Conservation (phyloP, 1,284 basidiomycete genomes). For the Heterobasidion annosum region DNA sequence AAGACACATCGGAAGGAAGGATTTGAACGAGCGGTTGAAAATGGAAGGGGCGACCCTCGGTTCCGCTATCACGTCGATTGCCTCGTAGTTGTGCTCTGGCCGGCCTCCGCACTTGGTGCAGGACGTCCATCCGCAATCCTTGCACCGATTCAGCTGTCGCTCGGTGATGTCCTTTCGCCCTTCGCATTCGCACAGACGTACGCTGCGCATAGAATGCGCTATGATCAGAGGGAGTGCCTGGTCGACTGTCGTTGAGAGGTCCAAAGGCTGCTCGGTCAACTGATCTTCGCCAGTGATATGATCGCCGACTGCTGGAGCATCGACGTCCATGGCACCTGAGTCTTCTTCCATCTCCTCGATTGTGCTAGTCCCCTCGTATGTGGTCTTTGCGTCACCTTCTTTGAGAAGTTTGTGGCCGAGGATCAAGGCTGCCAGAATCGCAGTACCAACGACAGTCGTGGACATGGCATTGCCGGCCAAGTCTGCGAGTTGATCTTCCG, state of each 20-base stretch:
- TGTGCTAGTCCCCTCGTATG: constrained; percentile 49
- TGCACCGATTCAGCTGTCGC: constrained; percentile 63
- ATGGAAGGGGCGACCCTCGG: constrained; percentile 58
- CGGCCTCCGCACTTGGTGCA: constrained; percentile 86
- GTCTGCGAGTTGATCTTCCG: constrained; percentile 89
- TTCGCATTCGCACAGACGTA: constrained; percentile 83
- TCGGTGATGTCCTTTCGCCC: constrained; percentile 75
- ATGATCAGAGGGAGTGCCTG: constrained; percentile 52
- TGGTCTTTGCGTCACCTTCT: constrained; percentile 49
- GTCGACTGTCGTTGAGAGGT: constrained; percentile 51
- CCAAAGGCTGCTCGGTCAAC: constrained; percentile 52
- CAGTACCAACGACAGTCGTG: constrained; percentile 89
- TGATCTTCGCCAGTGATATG: constrained; percentile 66
- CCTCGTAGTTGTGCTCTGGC: constrained; percentile 73
- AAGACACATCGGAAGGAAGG: constrained; percentile 82
- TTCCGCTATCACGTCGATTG: constrained; percentile 38
- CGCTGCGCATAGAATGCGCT: constrained; percentile 56
- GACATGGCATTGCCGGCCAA: constrained; percentile 97
- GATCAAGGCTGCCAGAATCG: constrained; percentile 78
- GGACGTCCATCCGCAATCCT: constrained; percentile 71
- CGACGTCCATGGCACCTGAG: constrained; percentile 22
- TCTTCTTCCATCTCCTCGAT: constrained; percentile 27
- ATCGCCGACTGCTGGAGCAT: constrained; percentile 25
- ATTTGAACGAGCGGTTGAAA: constrained; percentile 74
- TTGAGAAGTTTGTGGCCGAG: constrained; percentile 59